Evolutionary conservation across 2,329 filamentous ascomycete species (phyloP), one percentile per base, ranked within the genome.

Genomic region (Talaromyces albobiverticillius): DNA sequence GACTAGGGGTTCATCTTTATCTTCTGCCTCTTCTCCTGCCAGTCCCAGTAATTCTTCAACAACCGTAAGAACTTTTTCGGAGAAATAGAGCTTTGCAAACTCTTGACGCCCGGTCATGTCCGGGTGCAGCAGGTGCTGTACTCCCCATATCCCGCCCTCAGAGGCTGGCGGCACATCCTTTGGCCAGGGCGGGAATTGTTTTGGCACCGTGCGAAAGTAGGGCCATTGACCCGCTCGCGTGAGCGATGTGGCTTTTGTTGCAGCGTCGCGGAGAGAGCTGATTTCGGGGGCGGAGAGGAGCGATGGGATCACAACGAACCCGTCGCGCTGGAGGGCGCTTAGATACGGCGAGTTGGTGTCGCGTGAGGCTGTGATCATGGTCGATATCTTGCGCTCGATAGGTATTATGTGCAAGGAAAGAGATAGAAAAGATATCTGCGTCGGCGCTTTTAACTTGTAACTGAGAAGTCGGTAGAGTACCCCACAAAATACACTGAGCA

Each of bases 111-210:
- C 80, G 0, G 84, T 81, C 61, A 93, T 82, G 1, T 79, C 76
- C 0, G 90, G 90, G 69, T 92, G 86, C 64, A 95, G 78, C 4
- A 95, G 80, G 70, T 92, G 88, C 76, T 95, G 90, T 2, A 95
- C 87, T 59, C 90, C 90, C 91, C 90, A 95, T 70, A 95, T 95
- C 18, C 89, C 89, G 49, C 79, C 72, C 47, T 76, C 70, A 0
- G 67, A 67, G 34, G 70, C 69, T 1, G 75, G 71, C 0, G 77
- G 75, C 1, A 79, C 74, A 47, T 78, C 76, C n/a, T 77, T 77
- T 4, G 81, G 76, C 90, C 90, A 95, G 0, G 91, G 91, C 0
- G 90, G 91, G 74, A 95, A 96, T 72, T 95, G 90, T 71, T 95
- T 95, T 51, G 89, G 89, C 2, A 94, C 82, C 0, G 89, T 93